A percentile compares a stretch with the other conserved stretches of the same genome.
phyloP scores from a whole-genome alignment of 2,329 filamentous ascomycete genomes.

The Colletotrichum sp. region DNA sequence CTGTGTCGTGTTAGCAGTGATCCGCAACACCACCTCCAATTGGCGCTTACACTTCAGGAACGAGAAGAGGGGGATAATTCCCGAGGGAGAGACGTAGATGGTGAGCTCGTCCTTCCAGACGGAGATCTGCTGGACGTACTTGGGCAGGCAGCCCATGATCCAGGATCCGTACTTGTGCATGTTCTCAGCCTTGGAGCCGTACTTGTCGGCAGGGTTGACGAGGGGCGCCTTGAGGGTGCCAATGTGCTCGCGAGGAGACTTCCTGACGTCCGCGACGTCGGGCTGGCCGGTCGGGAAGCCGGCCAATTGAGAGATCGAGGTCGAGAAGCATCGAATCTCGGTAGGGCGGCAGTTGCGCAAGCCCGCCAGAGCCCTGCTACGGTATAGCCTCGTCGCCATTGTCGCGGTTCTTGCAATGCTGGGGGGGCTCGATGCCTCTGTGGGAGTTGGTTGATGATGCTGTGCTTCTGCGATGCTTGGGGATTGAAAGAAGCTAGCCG shows the following conservation, averaged over 20 bases:
- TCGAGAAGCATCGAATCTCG: slow-evolving; percentile 25
- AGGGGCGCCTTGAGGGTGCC: slow-evolving; percentile 75
- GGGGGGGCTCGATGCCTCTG: slow-evolving; percentile 22
- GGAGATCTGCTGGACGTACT: slow-evolving; percentile 98
- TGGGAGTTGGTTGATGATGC: slow-evolving; percentile 23
- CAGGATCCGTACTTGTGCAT: slow-evolving; percentile 96
- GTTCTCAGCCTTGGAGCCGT: slow-evolving; percentile 82
- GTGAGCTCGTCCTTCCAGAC: slow-evolving; percentile 99
- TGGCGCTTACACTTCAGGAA: slow-evolving; percentile 78
- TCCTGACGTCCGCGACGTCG: slow-evolving; percentile 70
- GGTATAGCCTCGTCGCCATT: slow-evolving; percentile 68
- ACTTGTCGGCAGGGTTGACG: slow-evolving; percentile 93
- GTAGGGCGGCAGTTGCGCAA: slow-evolving; percentile 21
- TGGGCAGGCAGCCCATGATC: slow-evolving; percentile 94
- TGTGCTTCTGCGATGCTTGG: slow-evolving; percentile 13
- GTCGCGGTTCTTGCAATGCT: slow-evolving; percentile 30
- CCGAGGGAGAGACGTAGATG: slow-evolving; percentile 88
- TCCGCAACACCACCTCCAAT: not conserved
- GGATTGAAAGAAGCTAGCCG: slow-evolving; percentile 18
- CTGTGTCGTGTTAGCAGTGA: slow-evolving; percentile 40
- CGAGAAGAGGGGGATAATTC: slow-evolving; percentile 87
- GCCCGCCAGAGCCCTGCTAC: slow-evolving; percentile 57
- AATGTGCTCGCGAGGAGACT: slow-evolving; percentile 61
- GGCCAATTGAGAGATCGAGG: slow-evolving; percentile 24
- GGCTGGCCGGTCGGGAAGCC: slow-evolving; percentile 35